phyloP scores from a whole-genome alignment of 2,329 filamentous ascomycete genomes.

The Alternaria gansuensis region DNA sequence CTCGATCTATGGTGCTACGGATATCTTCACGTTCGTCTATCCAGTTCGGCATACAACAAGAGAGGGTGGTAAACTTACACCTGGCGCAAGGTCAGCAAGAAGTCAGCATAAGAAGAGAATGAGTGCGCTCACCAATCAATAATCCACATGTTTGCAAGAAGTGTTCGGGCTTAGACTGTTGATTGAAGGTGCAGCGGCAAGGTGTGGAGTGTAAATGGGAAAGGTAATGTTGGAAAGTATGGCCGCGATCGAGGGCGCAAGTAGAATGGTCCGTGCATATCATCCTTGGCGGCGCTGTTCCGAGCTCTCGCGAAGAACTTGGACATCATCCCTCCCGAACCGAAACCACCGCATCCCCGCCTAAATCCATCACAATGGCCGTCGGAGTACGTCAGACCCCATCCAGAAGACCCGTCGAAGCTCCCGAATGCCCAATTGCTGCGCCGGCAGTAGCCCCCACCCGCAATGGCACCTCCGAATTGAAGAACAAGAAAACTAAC shows the following conservation, averaged over 20 bases:
- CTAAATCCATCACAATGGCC: slow-evolving; percentile 56
- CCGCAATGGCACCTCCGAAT: slow-evolving; percentile 41
- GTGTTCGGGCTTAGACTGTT: slow-evolving; percentile 8
- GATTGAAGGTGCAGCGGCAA: not conserved
- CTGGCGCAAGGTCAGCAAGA: slow-evolving; percentile 33
- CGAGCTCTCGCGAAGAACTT: slow-evolving; percentile 38
- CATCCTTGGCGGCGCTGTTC: slow-evolving; percentile 26
- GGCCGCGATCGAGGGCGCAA: slow-evolving; percentile 16
- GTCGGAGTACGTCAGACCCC: slow-evolving; percentile 53
- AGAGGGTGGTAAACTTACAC: slow-evolving; percentile 40
- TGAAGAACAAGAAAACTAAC: slow-evolving; percentile 46
- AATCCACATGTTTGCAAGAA: slow-evolving; percentile 75
- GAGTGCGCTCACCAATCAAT: slow-evolving; percentile 74
- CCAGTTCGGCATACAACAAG: slow-evolving; percentile 9
- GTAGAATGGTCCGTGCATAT: slow-evolving; percentile 8
- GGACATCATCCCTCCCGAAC: slow-evolving; percentile 60
- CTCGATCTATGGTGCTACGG: not conserved
- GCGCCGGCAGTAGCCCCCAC: slow-evolving; percentile 37
- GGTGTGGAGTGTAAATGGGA: slow-evolving; percentile 8
- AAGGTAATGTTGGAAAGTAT: slow-evolving; percentile 19
- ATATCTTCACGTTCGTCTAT: not conserved
- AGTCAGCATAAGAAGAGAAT: not conserved
- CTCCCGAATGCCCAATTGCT: slow-evolving; percentile 42
- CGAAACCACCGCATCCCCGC: slow-evolving; percentile 48
- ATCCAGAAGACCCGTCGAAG: slow-evolving; percentile 28